These are phyloP conservation scores for Fusarium lyarnte DNA, from an alignment of 2,329 filamentous ascomycete species.

Conservation along the genomic window DNA sequence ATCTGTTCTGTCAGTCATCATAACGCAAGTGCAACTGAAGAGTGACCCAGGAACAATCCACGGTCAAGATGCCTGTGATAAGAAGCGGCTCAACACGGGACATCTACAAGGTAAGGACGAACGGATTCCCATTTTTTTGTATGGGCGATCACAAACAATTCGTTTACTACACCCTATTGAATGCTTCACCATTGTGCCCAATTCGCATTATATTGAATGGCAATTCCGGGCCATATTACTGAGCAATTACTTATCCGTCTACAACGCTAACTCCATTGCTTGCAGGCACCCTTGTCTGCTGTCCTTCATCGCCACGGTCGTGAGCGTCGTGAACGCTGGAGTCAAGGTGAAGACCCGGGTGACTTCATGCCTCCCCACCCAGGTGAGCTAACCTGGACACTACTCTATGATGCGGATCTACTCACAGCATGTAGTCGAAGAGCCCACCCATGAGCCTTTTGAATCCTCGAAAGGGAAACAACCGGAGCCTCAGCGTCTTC, in stretches of 20 bases:
- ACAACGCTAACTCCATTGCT: slow-evolving; percentile 14
- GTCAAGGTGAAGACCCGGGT: slow-evolving; percentile 16
- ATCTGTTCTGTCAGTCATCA: not conserved
- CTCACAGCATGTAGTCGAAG: slow-evolving; percentile 33
- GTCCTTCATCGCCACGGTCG: slow-evolving; percentile 10
- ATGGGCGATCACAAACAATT: not conserved
- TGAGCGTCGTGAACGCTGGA: slow-evolving; percentile 13
- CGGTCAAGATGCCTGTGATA: slow-evolving; percentile 16
- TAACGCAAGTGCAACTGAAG: slow-evolving; percentile 26
- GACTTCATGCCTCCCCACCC: slow-evolving; percentile 27
- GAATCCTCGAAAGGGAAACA: slow-evolving; percentile 1
- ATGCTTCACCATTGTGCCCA: not conserved
- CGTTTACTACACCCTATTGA: not conserved
- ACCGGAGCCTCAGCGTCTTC: not conserved
- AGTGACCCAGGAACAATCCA: slow-evolving; percentile 6
- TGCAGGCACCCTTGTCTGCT: slow-evolving; percentile 29
- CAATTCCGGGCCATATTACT: not conserved
- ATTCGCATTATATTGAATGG: not conserved
- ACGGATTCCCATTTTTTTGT: not conserved
- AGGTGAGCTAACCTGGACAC: slow-evolving; percentile 24
- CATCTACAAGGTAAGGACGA: slow-evolving; percentile 21
- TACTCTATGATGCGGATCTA: not conserved
- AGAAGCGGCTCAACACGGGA: slow-evolving; percentile 6
- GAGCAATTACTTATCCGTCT: not conserved
- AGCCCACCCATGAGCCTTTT: slow-evolving; percentile 17